Evolutionary conservation across 2,329 filamentous ascomycete species (phyloP), one percentile per base, ranked within the genome.

Genomic region (Aaosphaeria pasadenensis): DNA sequence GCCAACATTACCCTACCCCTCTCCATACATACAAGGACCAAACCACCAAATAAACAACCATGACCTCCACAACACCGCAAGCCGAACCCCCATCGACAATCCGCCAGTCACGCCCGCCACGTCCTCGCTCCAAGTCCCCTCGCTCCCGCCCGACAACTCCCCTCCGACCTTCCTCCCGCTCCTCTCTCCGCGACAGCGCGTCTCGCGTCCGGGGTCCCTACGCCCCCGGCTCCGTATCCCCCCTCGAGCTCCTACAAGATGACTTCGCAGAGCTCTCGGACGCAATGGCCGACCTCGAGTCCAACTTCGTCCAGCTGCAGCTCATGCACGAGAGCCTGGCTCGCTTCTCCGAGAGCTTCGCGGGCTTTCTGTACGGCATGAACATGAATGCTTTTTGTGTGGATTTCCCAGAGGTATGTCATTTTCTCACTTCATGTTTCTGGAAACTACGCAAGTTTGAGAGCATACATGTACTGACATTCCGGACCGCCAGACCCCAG

Each of bases 321-420:
- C 76, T 96, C 54, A 95, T 99, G 86, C 91, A 99, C 66, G 92
- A 97, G 75, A 95, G 89, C 63, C 73, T 99, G 57, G 84, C 89
- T 28, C 84, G 94, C 29, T 99, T 99, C 72, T 92, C 87, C 71
- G 94, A 99, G 77, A 95, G 88, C 64, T 99, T 99, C 71, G 91
- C 91, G 1, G 90, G 87, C 59, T 97, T 99, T 63, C 74, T 99
- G 41, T 99, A 97, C 62, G 94, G 94, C 2, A 71, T 99, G 67
- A 97, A 97, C 66, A 96, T 99, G 91, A 97, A 96, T 71, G 94
- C 94, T 1, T 99, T 97, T 69, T 97, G 92, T 69, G 91, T 97
- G 31, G 94, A 99, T 70, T 99, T 96, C 56, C 89, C 91, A 0
- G 94, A 99, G 83, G 91, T 91, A 73, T n/a, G 9, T 36, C n/a